Evolutionary conservation across 345 rosid species (phyloP), one percentile per base, ranked within the genome.

Genomic region (Hevea brasiliensis): DNA sequence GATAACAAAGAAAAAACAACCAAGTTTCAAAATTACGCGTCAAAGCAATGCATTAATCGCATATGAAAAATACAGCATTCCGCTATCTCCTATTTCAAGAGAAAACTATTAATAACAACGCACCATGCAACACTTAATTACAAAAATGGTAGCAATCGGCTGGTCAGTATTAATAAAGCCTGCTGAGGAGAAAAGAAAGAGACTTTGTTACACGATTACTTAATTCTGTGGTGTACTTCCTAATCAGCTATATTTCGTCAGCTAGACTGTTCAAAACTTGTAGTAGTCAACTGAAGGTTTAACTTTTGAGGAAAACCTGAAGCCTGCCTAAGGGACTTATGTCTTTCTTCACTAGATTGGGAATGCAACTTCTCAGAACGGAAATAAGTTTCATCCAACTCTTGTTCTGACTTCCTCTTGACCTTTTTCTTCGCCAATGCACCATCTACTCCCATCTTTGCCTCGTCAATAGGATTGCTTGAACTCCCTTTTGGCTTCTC

Each of bases 331-430:
- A 15, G 27, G 1, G 84, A 82, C 76, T 83, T 61, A 58, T 54
- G 78, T 64, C 86, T 65, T 65, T 85, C 87, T 51, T 79, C 85
- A 9, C 64, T 66, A 37, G 59, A 71, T 40, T 72, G 83, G 15
- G 70, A 45, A 13, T 70, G 58, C n/a, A 62, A 44, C 77, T 78
- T 78, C 55, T 78, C 77, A 20, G 67, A 8, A 6, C 77, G 70
- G 35, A 64, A 42, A 44, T 68, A 81, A 72, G 89, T 61, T 73
- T 82, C 89, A 54, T 84, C 87, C 71, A 67, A 51, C 72, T 78
- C 85, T 20, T 63, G 65, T 60, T 87, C 94, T 1, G 88, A 72
- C 68, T 89, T 94, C 82, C 87, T 84, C 81, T 85, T 90, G 9
- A 59, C 78, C 81, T 81, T 89, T 65, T 88, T 87, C 86, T 87